Base-by-base conservation (phyloP, 257 asterid species). In the Gynochthodes officinalis region DNA sequence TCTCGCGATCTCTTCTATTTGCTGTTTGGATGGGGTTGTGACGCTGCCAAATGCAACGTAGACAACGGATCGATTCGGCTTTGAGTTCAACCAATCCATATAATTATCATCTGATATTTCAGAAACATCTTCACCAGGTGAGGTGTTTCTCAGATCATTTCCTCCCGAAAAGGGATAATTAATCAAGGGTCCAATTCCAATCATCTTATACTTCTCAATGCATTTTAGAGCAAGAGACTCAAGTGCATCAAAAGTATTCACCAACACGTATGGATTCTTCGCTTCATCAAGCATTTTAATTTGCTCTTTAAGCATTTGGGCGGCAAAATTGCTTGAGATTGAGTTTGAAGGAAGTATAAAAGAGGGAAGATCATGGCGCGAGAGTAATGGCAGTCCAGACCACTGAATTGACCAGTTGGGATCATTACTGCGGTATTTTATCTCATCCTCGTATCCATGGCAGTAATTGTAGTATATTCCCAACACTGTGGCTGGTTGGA, bases 151-250 rank as follows among this genome's bases (percentile, higher is more conserved):
- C 0, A 67, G 69, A 48, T 77, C 66, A 60, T 69, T 50, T 10
- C 76, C 75, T 19, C 58, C 74, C 60, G 73, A 60, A 46, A 62
- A 69, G 1, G 81, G 68, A 16, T 75, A 71, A 30, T 80, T 79
- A 73, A 79, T 64, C 65, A 82, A 72, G 10, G 89, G 89, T 60
- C 89, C 89, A 12, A 84, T 49, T 1, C 70, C 85, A 6, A 79
- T 64, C 66, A 77, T 28, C 1, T 79, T 73, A 15, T 80, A 80
- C 28, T 61, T 70, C 12, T 77, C 76, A 25, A 81, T 55, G 33
- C 77, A 73, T 53, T 70, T 65, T 10, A 81, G 74, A 14, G 79
- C 75, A 11, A 58, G 62, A 2, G 33, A 39, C 44, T 82, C 83
- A 1, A 78, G 68, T 16, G 77, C 77, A 65, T 82, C 81, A 59